phyloP scores from a whole-genome alignment of 805 yeast species.

The Wickerhamomyces chambardii region DNA sequence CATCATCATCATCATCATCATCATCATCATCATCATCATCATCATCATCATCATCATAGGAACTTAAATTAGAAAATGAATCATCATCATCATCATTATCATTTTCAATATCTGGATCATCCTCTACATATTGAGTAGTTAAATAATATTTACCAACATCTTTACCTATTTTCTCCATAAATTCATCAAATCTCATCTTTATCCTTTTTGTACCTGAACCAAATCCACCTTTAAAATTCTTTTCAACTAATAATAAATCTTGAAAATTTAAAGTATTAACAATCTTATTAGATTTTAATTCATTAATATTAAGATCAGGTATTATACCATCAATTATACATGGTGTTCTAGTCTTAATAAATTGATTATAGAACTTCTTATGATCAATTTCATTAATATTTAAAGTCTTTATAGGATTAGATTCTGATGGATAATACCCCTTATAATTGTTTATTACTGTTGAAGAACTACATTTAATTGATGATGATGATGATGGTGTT shows the following conservation, averaged over 20 bases:
- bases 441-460: constrained; percentile 3
- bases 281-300: constrained; percentile 27
- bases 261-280: constrained; percentile 26
- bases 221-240: constrained; percentile 49
- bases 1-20: constrained; percentile 7
- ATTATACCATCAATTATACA: constrained; percentile 34
- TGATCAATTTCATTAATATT: constrained; percentile 10
- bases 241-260: constrained; percentile 43
- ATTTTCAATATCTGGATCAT: constrained; percentile 23
- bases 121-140: constrained; percentile 61
- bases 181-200: constrained; percentile 39
- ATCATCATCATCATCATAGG: constrained; percentile 16
- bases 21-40: constrained; percentile 9
- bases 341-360: constrained; percentile 37
- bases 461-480: not conserved
- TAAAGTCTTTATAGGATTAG: constrained; percentile 11
- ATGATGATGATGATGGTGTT: not conserved
- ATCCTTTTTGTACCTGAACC: constrained; percentile 54
- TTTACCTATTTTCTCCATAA: constrained; percentile 29
- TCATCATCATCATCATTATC: constrained; percentile 17
- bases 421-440: constrained; percentile 10
- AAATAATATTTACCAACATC: constrained; percentile 43
- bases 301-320: constrained; percentile 22
- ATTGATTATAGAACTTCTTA: constrained; percentile 26
- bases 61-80: too few relatives aligned